Percentiles rank a stretch among this genome's conserved stretches.
Evolutionary conservation across 768 basidiomycete species (phyloP).

Genomic region (Rhodocollybia butyracea): DNA sequence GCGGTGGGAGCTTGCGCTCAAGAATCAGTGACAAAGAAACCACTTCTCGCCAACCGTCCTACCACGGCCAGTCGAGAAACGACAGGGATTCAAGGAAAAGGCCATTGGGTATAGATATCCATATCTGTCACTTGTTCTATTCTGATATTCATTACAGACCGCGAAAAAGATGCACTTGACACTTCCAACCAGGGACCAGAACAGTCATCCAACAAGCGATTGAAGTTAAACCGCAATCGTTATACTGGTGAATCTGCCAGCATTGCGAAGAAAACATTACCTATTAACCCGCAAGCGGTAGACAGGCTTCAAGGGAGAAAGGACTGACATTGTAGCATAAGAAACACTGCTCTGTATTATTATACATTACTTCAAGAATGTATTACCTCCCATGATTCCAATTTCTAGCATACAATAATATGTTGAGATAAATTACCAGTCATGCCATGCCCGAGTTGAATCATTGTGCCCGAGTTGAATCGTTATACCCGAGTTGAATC

Average conservation of each 20-base stretch:
- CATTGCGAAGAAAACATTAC: constrained; percentile 7
- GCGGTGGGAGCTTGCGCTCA: constrained; percentile 53
- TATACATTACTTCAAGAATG: background rate
- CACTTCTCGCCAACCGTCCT: constrained; percentile 42
- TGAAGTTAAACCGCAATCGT: constrained; percentile 5
- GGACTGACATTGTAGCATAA: constrained; percentile 34
- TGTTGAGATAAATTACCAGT: constrained; percentile 10
- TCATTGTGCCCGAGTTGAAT: constrained; percentile 47
- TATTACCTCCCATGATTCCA: background rate
- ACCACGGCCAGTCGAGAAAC: constrained; percentile 31
- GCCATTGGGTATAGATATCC: constrained; percentile 62
- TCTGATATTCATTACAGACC: constrained; percentile 39
- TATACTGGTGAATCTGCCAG: constrained; percentile 3
- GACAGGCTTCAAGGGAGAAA: constrained; percentile 60
- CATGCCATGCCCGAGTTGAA: constrained; percentile 24
- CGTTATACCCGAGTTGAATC: constrained; percentile 22
- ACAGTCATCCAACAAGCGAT: constrained; percentile 5
- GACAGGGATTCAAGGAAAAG: constrained; percentile 71
- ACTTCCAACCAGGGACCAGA: constrained; percentile 19
- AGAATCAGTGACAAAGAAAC: constrained; percentile 63
- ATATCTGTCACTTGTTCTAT: background rate
- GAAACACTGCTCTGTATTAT: constrained; percentile 9
- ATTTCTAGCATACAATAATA: constrained; percentile 10
- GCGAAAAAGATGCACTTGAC: constrained; percentile 54
- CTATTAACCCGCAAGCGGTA: constrained; percentile 54